Conservation (phyloP, 495 filamentous ascomycete genomes). For the Xylaria acuta region DNA sequence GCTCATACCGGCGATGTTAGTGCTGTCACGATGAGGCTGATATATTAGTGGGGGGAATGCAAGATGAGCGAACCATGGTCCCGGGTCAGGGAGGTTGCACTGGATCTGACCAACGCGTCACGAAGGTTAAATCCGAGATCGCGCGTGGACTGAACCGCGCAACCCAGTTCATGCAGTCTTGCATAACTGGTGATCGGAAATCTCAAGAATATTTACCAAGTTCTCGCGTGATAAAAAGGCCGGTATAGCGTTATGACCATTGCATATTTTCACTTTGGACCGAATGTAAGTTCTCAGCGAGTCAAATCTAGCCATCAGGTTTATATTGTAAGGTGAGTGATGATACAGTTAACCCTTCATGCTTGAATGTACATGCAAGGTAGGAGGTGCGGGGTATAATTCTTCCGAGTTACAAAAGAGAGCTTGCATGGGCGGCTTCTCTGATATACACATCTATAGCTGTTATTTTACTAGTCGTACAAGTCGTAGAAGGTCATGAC, state of each 20-base stretch:
- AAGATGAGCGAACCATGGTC: not conserved
- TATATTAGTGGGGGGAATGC: not conserved
- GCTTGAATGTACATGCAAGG: not conserved
- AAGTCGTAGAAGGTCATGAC: conserved; percentile 12
- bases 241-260: not conserved
- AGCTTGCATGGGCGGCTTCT: conserved; percentile 9
- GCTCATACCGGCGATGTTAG: not conserved
- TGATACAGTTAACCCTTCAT: not conserved
- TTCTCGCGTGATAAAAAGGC: not conserved
- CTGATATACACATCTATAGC: conserved; percentile 25
- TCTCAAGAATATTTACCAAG: not conserved
- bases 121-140: conserved; percentile 8
- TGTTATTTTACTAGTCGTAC: conserved; percentile 22
- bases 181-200: not conserved
- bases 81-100: not conserved
- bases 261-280: not conserved
- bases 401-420: conserved; percentile 18
- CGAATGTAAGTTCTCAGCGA: not conserved
- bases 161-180: not conserved
- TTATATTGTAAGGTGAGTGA: not conserved
- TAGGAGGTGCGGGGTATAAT: conserved; percentile 13
- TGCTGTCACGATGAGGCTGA: not conserved
- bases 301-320: not conserved
- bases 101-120: not conserved
- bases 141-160: not conserved